Evolutionary conservation across 148 eudicot species (phyloP).

Genomic region (Silene conica): DNA sequence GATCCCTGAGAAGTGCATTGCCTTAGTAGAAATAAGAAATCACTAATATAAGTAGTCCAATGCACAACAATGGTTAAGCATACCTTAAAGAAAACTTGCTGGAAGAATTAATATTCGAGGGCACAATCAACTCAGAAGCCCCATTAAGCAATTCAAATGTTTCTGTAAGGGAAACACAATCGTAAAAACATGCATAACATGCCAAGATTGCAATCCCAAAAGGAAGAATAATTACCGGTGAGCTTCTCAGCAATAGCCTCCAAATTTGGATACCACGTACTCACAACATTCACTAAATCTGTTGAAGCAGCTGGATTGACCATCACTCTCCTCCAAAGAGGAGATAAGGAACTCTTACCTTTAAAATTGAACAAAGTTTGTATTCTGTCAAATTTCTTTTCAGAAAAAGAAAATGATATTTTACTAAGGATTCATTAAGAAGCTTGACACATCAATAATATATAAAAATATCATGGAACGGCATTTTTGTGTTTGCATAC

Average conservation of each 20-base stretch:
- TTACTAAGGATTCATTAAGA: background rate
- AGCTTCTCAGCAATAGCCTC: conserved; percentile 58
- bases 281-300: conserved; percentile 58
- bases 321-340: conserved; percentile 90
- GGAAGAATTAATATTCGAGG: conserved; percentile 29
- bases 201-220: background rate
- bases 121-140: conserved; percentile 30
- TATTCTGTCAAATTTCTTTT: background rate
- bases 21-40: background rate
- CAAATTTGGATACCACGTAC: conserved; percentile 61
- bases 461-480: background rate
- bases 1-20: conserved; percentile 49
- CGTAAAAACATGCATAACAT: conserved; percentile 5
- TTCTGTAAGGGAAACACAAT: conserved; percentile 40
- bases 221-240: conserved; percentile 42
- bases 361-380: background rate
- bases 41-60: background rate
- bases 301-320: conserved; percentile 44
- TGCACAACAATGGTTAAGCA: background rate
- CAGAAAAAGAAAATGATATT: background rate
- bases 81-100: conserved; percentile 77
- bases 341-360: conserved; percentile 57
- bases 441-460: background rate
- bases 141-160: conserved; percentile 58
- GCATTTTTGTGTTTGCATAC: background rate